These are phyloP conservation scores for Hortiboletus flavorubellus DNA, from an alignment of 768 basidiomycete genomes.

Conservation along the genomic window DNA sequence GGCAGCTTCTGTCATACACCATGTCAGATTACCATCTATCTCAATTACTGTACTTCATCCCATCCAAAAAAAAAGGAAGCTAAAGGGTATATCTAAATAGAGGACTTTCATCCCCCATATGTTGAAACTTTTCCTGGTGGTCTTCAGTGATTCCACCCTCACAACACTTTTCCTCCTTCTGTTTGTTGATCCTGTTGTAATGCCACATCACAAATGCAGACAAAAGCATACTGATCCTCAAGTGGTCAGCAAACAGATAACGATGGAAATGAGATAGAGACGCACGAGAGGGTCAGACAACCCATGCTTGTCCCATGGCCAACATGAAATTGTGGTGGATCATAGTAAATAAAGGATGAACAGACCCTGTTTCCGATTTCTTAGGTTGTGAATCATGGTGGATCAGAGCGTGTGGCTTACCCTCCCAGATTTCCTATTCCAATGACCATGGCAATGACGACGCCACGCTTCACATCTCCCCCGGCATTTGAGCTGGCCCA, in stretches of 20 bases:
- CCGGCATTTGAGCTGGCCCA: conserved; percentile 58
- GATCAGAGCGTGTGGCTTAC: conserved; percentile 25
- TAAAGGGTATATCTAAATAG: conserved; percentile 44
- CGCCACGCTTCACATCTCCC: conserved; percentile 51
- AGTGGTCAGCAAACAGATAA: conserved; percentile 26
- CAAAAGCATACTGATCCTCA: conserved; percentile 36
- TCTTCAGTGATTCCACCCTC: conserved; percentile 41
- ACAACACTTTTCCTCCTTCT: conserved; percentile 44
- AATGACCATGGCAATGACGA: conserved; percentile 51
- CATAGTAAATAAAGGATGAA: conserved; percentile 41
- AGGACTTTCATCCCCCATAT: conserved; percentile 54
- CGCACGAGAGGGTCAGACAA: conserved; percentile 31
- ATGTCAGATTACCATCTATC: no score
- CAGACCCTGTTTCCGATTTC: conserved; percentile 29
- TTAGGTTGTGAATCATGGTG: neutral
- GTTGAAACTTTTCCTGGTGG: conserved; percentile 38
- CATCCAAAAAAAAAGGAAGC: no score
- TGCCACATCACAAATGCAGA: conserved; percentile 45
- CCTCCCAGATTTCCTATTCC: conserved; percentile 57
- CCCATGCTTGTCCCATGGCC: conserved; percentile 39
- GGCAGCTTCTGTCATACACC: no score
- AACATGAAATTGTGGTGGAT: conserved; percentile 36
- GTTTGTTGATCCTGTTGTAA: conserved; percentile 47
- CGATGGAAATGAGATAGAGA: conserved; percentile 10
- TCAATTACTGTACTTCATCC: no score